Base-by-base conservation (phyloP, 352 stramenopile genomes). In the Globisporangium nagaii region DNA sequence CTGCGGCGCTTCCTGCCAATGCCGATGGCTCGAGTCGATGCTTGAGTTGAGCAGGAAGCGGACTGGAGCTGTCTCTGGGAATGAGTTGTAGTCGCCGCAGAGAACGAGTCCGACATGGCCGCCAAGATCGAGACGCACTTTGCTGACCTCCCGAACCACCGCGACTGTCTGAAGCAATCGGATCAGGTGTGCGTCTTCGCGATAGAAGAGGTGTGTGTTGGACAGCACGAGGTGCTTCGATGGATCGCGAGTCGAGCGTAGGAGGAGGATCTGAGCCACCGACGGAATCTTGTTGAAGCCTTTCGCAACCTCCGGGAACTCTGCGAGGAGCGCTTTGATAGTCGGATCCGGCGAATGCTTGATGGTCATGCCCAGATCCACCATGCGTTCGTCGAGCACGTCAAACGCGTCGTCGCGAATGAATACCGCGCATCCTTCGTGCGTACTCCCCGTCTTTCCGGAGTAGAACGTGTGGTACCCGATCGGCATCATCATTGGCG, bases 201-300 rank as follows among this genome's bases (percentile, higher is more conserved):
- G 78, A 53, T 88, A 91, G 47, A 84, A 91, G 7, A 91, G 55
- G 43, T 91, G 81, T 11, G 81, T 89, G 41, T 91, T 91, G 0
- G 66, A 73, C n/a, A 89, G 45, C 49, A 91, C 32, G 19, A 87
- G 43, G 20, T 37, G 66, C 19, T 58, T 52, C 1, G 46, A 13
- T 3, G 58, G 56, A 19, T 75, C 50, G 1, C 51, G 12, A n/a
- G 49, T 56, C 2, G 66, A 72, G 28, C 68, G 66, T 6, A 91
- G 65, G 7, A 80, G 47, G 1, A 86, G 7, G 13, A 91, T 22
- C 46, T 91, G 81, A 19, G 72, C 81, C 37, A 91, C 64, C 1
- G 81, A 91, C 22, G 81, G 81, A 39, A 86, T 79, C 39, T 64
- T 70, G 20, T 60, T 49, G 2, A 88, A 62, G 6, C 64, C 74